Evolutionary conservation across 78 protist genomes (phyloP), one percentile per base, ranked within the genome.

Genomic region (Dictyostelium firmibasis): DNA sequence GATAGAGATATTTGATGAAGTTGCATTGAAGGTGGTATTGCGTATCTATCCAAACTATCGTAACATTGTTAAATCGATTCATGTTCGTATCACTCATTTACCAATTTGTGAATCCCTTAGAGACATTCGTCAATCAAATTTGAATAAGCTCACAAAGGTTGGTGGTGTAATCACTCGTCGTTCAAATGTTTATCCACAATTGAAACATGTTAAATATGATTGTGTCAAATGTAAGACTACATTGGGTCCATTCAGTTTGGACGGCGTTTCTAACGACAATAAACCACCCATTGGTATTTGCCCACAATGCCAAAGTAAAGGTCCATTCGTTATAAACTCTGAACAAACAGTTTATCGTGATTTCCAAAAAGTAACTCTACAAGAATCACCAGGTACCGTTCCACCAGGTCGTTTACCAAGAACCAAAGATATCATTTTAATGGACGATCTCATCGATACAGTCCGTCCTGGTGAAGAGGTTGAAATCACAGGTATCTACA

Each of bases 351-450:
- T 97, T 53, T 99, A 98, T 97, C 82, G 99, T 70, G 99, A 99
- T 97, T 99, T 95, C 91, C 99, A 99, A 93, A 76, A 91, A 75
- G 69, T 98, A 14, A 97, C 98, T 2, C 83, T 99, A 8, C 99
- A 99, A 81, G 99, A 99, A 82, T 25, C 98, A 8, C 99, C 99
- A 7, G 99, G 99, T 13, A 88, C 99, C 2, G 99, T 99, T 13
- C 99, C 99, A 3, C 94, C 99, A 1, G 99, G 99, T 27, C 97
- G 99, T 8, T 85, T 99, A 20, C 99, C 99, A 53, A 88, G 99
- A 16, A 91, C 97, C 50, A 98, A 98, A 79, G 99, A 97, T 4
- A 97, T 99, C 81, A 79, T 99, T 14, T 93, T 99, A 9, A 74
- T 93, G 33, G 86, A 76, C 20, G 99, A 99, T 86, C 57, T 99